A percentile compares a stretch with the other conserved stretches of the same genome.
phyloP scores from a whole-genome alignment of 2,329 filamentous ascomycete species.

The Neoscytalidium dimidiatum region DNA sequence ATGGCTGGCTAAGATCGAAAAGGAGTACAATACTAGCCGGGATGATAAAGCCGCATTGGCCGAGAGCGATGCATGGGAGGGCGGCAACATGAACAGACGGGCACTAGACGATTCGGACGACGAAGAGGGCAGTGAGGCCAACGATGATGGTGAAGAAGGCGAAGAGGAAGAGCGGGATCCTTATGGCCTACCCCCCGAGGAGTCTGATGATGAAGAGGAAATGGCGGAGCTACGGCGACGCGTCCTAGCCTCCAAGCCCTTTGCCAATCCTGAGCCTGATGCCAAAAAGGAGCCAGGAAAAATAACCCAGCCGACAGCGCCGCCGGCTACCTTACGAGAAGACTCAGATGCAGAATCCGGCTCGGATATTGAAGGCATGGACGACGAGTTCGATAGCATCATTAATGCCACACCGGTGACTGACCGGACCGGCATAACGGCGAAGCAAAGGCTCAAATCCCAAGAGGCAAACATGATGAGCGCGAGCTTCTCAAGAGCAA shows the following conservation, averaged over 20 bases:
- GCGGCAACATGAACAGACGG: conserved; percentile 80
- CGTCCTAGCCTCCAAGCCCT: conserved; percentile 89
- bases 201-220: conserved; percentile 79
- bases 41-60: conserved; percentile 59
- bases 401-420: conserved; percentile 89
- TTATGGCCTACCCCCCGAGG: conserved; percentile 72
- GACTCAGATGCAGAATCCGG: conserved; percentile 72
- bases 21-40: conserved; percentile 81
- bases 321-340: conserved; percentile 47
- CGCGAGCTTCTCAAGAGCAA: conserved; percentile 29
- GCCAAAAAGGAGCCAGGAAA: conserved; percentile 60
- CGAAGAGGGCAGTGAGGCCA: conserved; percentile 54
- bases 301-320: conserved; percentile 53
- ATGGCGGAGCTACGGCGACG: conserved; percentile 91
- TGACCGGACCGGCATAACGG: conserved; percentile 74
- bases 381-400: conserved; percentile 88
- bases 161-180: conserved; percentile 60
- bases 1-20: conserved; percentile 88
- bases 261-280: conserved; percentile 60
- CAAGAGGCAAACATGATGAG: conserved; percentile 25
- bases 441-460: conserved; percentile 58
- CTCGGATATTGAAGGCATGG: conserved; percentile 64
- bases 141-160: conserved; percentile 41
- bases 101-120: conserved; percentile 41
- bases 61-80: conserved; percentile 80